Conservation (phyloP, 2,329 filamentous ascomycete species). For the Alternaria sp. region DNA sequence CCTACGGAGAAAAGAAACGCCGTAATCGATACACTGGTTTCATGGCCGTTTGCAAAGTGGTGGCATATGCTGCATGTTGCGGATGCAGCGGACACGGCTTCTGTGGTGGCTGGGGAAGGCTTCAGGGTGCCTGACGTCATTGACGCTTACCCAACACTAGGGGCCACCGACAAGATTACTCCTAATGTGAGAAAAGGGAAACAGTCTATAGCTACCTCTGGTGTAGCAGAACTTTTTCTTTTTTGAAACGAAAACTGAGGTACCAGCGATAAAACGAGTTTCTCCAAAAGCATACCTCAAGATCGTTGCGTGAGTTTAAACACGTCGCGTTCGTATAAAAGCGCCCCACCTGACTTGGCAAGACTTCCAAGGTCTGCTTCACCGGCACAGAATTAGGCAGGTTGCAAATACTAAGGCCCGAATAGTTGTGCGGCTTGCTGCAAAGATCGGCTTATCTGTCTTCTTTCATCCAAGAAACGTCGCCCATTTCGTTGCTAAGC, state of each 20-base stretch:
- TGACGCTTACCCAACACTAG: not conserved
- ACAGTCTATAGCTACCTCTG: not conserved
- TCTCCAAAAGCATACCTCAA: not conserved
- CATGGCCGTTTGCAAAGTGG: not conserved
- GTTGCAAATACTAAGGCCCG: not conserved
- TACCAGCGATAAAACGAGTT: not conserved
- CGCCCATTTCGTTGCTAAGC: not conserved
- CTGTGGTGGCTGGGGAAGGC: not conserved
- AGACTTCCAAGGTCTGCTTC: not conserved
- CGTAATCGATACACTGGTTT: not conserved
- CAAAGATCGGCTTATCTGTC: not conserved
- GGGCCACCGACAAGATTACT: too few species aligned
- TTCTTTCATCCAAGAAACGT: too few species aligned
- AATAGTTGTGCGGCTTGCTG: not conserved
- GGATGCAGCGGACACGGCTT: not conserved
- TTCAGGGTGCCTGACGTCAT: not conserved
- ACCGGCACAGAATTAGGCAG: not conserved
- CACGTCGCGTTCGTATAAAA: not conserved
- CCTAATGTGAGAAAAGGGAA: not conserved
- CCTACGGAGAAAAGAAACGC: not conserved
- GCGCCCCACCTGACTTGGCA: slow-evolving; percentile 1
- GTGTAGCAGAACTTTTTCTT: not conserved
- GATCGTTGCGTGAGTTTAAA: not conserved
- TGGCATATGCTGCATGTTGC: not conserved
- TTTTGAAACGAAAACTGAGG: not conserved